Base-by-base conservation (phyloP, 192 early-diverging fungal genomes). In the Mortierella antarctica region DNA sequence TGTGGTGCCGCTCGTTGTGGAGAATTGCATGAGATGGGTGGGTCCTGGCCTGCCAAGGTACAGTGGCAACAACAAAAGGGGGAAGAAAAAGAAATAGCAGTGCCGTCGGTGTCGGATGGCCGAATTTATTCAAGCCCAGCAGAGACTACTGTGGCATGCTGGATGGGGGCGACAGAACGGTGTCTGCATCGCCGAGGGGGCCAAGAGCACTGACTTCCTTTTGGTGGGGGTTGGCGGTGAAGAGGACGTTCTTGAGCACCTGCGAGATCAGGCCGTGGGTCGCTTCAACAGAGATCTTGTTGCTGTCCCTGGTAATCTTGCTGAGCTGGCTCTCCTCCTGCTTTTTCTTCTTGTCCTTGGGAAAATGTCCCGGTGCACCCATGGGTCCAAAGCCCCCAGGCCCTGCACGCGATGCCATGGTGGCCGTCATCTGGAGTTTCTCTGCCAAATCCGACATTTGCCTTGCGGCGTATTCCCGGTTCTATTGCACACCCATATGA, bases 371-470 rank as follows among this genome's bases (percentile, higher is more conserved):
- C 3, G 68, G 14, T 11, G 62, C 10, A 12, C 83, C 83, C 68
- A 83, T 76, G 49, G 79, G 69, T 41, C 82, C 77, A 15, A 82
- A 73, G 12, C 86, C 84, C 49, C 81, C 85, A 40, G 84, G 74
- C 1, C 87, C 87, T 31, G 73, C 82, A 82, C 88, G 87, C 52
- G 71, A 71, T 55, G 92, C 68, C 31, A 84, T 71, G 0, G 83
- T 60, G 11, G 95, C 94, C 1, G 92, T 89, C 74, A 94, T 91
- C 54, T 95, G 92, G 49, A 96, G 83, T 71, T 96, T 96, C 45
- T 96, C 86, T 7, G 94, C 92, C 41, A 96, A 74, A 86, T 96
- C 95, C 8, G 82, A 67, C 64, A 96, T 93, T 76, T 96, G 95
- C n/a, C 86, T 74, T 1, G 92, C 85, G 45, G 87, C 86, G 73